Base-by-base conservation (phyloP, 2,329 filamentous ascomycete species). In the Trichoderma citrinoviride region DNA sequence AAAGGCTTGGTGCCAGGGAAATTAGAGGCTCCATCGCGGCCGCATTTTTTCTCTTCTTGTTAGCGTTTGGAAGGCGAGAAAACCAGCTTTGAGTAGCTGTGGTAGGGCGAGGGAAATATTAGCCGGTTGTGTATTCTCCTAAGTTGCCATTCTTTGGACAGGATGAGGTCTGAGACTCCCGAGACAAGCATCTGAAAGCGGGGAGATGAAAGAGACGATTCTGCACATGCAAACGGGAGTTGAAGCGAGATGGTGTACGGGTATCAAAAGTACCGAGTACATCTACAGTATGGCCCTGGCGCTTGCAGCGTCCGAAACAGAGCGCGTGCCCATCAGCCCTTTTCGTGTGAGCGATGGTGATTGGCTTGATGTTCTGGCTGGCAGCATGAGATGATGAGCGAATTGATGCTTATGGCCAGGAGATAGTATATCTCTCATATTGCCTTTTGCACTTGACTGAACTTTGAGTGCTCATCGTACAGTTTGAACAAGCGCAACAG, bases 181-280 rank as follows among this genome's bases (percentile, higher is more conserved):
- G 41, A 49, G 37, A 29, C 15, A 49, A 54, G 37, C 29, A 49
- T 63, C 61, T 56, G 43, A 49, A 63, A 63, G 61, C 61, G 52
- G 61, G 58, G 33, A 14, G 10, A 12, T 4, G 4, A 12, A 12
- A 33, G 50, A 33, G 19, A 43, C 43, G 19, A 4, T 23, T 29
- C 49, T 49, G 61, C 61, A 63, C 61, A 52, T 63, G 61, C 43
- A 47, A 62, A 21, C 58, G 27, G 21, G 27, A 52, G 33, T 37
- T 37, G 33, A 12, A 37, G 33, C 10, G 33, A 37, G 27, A 52
- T 33, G 47, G 29, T 47, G 60, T 63, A 37, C 33, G 33, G 33
- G 7, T 8, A 12, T 37, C 33, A 37, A 37, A 33, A 37, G 10
- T 37, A 63, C 50, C 49, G 21, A 54, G 27, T 63, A 55, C 60